Evolutionary conservation across 1,284 basidiomycete genomes (phyloP).

Genomic region (Bondarzewia mesenterica): DNA sequence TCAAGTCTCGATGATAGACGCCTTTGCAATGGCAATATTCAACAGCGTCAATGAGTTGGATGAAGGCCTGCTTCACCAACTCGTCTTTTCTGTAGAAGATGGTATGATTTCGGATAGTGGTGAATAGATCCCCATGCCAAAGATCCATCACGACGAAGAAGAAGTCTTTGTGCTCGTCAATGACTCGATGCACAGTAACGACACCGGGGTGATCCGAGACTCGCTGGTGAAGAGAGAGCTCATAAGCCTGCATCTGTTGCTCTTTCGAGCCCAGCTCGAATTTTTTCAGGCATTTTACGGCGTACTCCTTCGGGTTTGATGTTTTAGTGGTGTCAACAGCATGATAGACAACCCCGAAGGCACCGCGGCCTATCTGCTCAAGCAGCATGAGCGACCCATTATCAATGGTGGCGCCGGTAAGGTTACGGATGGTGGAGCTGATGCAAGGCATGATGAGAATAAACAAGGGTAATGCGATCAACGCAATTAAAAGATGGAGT

Average conservation of each 20-base stretch:
- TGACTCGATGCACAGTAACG: slow-evolving; percentile 45
- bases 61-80: slow-evolving; percentile 42
- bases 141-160: slow-evolving; percentile 61
- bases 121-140: slow-evolving; percentile 56
- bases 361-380: slow-evolving; percentile 33
- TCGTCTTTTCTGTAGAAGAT: slow-evolving; percentile 41
- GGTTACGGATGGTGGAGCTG: background rate
- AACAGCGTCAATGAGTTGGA: slow-evolving; percentile 58
- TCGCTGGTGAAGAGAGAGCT: slow-evolving; percentile 38
- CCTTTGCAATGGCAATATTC: slow-evolving; percentile 50
- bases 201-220: slow-evolving; percentile 54
- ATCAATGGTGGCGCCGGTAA: slow-evolving; percentile 10
- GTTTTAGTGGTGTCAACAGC: slow-evolving; percentile 27
- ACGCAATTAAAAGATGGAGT: background rate
- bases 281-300: slow-evolving; percentile 54
- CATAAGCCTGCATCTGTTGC: slow-evolving; percentile 10
- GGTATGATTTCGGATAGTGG: slow-evolving; percentile 44
- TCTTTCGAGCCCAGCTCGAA: slow-evolving; percentile 27
- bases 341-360: slow-evolving; percentile 34
- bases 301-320: slow-evolving; percentile 22
- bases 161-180: slow-evolving; percentile 41
- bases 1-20: slow-evolving; percentile 66
- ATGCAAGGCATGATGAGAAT: background rate
- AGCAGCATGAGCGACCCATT: slow-evolving; percentile 6
- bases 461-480: background rate